Conservation (phyloP, 75 land plant genomes). For the Pinus taeda region DNA sequence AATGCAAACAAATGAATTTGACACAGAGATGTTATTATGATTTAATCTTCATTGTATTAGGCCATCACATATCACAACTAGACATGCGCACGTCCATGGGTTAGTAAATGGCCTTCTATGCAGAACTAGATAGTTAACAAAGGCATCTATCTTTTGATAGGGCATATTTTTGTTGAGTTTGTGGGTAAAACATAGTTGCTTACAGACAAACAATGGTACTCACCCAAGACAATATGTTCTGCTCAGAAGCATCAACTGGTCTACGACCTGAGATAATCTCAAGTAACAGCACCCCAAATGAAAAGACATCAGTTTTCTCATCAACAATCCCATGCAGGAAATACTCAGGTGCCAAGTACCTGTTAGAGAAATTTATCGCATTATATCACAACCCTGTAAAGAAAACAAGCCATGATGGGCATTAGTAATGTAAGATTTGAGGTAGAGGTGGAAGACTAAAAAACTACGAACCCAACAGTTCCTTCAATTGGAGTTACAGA, state of each 20-base stretch:
- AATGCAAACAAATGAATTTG: not conserved
- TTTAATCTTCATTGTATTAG: not conserved
- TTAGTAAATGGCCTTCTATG: not conserved
- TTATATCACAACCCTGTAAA: not conserved
- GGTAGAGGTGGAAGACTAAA: not conserved
- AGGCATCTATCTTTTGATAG: not conserved
- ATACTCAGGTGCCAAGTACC: conserved; percentile 90
- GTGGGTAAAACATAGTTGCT: too few species aligned
- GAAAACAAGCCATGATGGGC: not conserved
- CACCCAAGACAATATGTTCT: conserved; percentile 76
- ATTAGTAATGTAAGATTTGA: not conserved
- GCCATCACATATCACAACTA: not conserved
- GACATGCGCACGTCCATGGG: not conserved
- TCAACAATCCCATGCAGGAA: conserved; percentile 94
- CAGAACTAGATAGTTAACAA: not conserved
- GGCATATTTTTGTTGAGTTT: not conserved
- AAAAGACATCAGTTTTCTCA: conserved; percentile 91
- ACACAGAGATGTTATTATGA: not conserved
- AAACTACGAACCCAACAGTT: conserved; percentile 68
- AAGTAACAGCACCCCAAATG: conserved; percentile 81
- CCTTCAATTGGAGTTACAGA: conserved; percentile 86
- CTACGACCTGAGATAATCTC: conserved; percentile 84
- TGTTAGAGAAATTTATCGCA: conserved; percentile 17
- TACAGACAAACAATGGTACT: not conserved
- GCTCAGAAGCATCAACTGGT: conserved; percentile 65